phyloP scores from a whole-genome alignment of 1,284 basidiomycete species.

The Ceratobasidium sp. region DNA sequence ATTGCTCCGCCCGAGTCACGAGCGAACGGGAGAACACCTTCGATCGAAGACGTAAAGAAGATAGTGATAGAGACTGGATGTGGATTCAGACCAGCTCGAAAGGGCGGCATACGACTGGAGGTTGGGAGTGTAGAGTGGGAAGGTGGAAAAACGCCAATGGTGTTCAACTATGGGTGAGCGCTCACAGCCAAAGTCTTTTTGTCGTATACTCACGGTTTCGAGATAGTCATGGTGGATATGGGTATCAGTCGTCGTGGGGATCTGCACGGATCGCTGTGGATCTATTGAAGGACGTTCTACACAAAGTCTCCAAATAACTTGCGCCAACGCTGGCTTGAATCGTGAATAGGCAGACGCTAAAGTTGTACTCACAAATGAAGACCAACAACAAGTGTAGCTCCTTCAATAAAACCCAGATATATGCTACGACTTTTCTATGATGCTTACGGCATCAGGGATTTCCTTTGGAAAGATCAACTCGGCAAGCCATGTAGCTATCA shows the following conservation, averaged over 20 bases:
- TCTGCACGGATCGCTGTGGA: conserved; percentile 71
- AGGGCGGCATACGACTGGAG: conserved; percentile 65
- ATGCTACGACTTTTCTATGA: no score
- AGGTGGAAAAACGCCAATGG: conserved; percentile 57
- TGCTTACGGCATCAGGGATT: no score
- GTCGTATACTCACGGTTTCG: no score
- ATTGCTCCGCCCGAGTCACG: conserved; percentile 69
- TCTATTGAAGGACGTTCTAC: conserved; percentile 61
- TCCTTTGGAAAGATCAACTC: no score
- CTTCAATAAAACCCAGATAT: no score
- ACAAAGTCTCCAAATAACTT: no score
- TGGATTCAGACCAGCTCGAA: conserved; percentile 65
- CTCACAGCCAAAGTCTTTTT: no score
- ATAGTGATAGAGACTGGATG: conserved; percentile 77
- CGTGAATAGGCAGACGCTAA: no score
- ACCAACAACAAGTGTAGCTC: no score
- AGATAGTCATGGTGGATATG: conserved; percentile 70
- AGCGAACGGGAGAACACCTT: conserved; percentile 62
- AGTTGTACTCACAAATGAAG: no score
- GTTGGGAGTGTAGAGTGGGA: conserved; percentile 55
- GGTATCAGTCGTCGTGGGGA: conserved; percentile 81
- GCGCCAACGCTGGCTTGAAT: no score
- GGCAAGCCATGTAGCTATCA: no score
- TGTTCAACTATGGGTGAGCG: conserved; percentile 66
- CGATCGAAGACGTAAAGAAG: conserved; percentile 72